Conservation (phyloP, 2,329 filamentous ascomycete genomes). For the Ophiostoma ulmi region DNA sequence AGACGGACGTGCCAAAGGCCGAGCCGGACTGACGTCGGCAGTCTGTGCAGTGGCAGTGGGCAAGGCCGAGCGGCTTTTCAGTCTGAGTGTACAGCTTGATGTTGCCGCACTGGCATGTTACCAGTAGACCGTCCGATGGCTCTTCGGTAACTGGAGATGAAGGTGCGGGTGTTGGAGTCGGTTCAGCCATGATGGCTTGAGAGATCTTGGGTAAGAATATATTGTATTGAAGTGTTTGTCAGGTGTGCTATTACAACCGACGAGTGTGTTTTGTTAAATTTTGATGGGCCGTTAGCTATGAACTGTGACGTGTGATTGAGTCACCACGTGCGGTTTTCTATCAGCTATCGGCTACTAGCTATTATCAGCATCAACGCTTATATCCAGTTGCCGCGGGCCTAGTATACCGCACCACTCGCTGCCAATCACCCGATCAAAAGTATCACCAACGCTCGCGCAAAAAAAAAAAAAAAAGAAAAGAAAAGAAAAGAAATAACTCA, state of each 20-base stretch:
- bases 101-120: not conserved
- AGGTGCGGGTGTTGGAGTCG: not conserved
- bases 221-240: too few species aligned
- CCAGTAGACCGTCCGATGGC: not conserved
- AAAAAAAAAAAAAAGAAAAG: not conserved
- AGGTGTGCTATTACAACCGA: too few species aligned
- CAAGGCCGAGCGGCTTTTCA: conserved; percentile 39
- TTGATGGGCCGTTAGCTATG: not conserved
- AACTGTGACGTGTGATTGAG: not conserved
- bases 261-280: too few species aligned
- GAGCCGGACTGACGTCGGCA: conserved; percentile 62
- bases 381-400: not conserved
- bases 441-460: not conserved
- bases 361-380: not conserved
- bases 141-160: not conserved
- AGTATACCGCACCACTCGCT: not conserved
- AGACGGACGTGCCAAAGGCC: conserved; percentile 26
- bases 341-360: too few species aligned
- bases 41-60: conserved; percentile 64
- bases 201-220: too few species aligned
- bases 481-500: not conserved
- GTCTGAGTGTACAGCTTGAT: not conserved
- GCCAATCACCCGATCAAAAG: not conserved
- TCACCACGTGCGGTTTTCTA: not conserved
- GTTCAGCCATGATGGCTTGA: not conserved